A percentile compares a stretch with the other conserved stretches of the same genome.
These are phyloP conservation scores for Alternaria ethzedia DNA, from an alignment of 2,329 filamentous ascomycete species.

Conservation along the genomic window DNA sequence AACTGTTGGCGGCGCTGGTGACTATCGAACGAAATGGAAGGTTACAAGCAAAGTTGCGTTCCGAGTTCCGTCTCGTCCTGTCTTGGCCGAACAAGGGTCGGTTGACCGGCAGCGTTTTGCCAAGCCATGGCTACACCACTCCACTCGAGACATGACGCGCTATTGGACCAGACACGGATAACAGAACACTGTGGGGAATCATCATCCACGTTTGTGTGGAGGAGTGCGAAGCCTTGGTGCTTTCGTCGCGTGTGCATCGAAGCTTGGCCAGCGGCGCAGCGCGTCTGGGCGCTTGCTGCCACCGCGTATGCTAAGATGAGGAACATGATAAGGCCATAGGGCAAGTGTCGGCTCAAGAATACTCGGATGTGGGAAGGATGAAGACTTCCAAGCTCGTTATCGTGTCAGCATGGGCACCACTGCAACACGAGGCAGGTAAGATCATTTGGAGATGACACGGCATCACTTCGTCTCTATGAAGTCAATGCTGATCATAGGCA, in stretches of 20 bases:
- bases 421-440: background rate
- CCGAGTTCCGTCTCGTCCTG: slow-evolving; percentile 30
- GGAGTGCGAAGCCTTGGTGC: slow-evolving; percentile 16
- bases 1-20: slow-evolving; percentile 26
- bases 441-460: background rate
- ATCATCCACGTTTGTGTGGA: slow-evolving; percentile 10
- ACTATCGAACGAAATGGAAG: slow-evolving; percentile 23
- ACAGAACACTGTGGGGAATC: background rate
- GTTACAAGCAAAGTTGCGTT: slow-evolving; percentile 23
- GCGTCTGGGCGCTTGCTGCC: slow-evolving; percentile 15
- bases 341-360: slow-evolving; percentile 10
- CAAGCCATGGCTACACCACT: slow-evolving; percentile 5
- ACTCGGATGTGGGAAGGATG: background rate
- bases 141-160: background rate
- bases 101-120: slow-evolving; percentile 7
- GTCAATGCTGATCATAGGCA: background rate
- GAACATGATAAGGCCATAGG: background rate
- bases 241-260: slow-evolving; percentile 17
- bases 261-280: slow-evolving; percentile 11
- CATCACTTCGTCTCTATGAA: background rate
- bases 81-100: slow-evolving; percentile 18
- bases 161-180: slow-evolving; percentile 5
- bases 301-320: slow-evolving; percentile 9
- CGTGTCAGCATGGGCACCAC: background rate
- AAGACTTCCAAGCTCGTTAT: background rate